Conservation (phyloP, 345 rosid species). For the Punica granatum region DNA sequence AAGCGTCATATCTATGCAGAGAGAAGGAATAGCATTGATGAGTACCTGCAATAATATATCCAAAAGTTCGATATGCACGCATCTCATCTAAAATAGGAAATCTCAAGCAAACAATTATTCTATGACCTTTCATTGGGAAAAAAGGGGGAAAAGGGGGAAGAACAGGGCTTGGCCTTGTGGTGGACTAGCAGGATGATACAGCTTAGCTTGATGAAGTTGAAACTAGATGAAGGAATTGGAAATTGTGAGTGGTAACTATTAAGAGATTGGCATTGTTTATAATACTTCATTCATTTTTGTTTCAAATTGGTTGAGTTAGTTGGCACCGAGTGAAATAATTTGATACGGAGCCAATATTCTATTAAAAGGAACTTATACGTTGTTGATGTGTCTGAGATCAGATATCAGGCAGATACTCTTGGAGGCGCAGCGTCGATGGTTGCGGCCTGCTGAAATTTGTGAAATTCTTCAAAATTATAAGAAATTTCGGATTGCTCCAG, state of each 20-base stretch:
- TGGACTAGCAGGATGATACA: neutral
- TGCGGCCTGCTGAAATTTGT: conserved; percentile 91
- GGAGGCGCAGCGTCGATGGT: conserved; percentile 89
- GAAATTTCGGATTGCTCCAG: conserved; percentile 57
- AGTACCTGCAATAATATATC: neutral
- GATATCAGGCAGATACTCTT: conserved; percentile 71
- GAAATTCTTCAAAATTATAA: conserved; percentile 68
- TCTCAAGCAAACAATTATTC: neutral
- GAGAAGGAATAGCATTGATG: neutral
- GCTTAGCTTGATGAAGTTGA: neutral
- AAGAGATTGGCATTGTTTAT: neutral
- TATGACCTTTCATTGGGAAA: neutral
- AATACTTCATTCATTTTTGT: neutral
- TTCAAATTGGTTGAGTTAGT: neutral
- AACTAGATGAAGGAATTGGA: neutral
- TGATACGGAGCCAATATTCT: neutral
- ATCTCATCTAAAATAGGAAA: neutral
- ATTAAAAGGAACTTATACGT: neutral
- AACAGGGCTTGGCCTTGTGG: no score
- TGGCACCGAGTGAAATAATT: neutral
- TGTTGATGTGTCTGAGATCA: conserved; percentile 24
- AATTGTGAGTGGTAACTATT: neutral
- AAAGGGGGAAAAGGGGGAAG: neutral
- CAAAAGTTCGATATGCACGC: neutral
- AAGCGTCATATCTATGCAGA: neutral